These are phyloP conservation scores for Kazachstania taianensis DNA, from an alignment of 805 yeast species.

Conservation along the genomic window DNA sequence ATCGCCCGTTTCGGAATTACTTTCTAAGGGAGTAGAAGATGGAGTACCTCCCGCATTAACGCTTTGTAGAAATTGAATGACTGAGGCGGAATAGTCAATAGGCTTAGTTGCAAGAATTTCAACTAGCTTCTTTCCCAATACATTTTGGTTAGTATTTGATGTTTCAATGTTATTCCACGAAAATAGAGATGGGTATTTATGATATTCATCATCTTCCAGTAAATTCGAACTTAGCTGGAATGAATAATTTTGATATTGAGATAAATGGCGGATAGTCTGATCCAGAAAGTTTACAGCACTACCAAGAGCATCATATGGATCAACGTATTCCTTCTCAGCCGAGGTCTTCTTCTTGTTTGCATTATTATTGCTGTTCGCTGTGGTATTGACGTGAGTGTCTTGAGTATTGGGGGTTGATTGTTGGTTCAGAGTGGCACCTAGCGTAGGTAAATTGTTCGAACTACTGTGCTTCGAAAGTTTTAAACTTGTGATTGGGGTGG, in stretches of 20 bases:
- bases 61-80: constrained; percentile 24
- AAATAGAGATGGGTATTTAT: constrained; percentile 38
- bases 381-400: not conserved
- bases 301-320: constrained; percentile 37
- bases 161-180: constrained; percentile 34
- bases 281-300: constrained; percentile 40
- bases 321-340: constrained; percentile 32
- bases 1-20: constrained; percentile 9
- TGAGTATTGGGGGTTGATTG: not conserved
- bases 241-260: constrained; percentile 28
- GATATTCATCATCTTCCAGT: constrained; percentile 22
- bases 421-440: constrained; percentile 15
- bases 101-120: constrained; percentile 30
- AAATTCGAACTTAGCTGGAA: constrained; percentile 32
- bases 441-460: constrained; percentile 20
- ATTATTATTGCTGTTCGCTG: constrained; percentile 13
- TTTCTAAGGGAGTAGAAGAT: constrained; percentile 14
- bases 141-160: constrained; percentile 27
- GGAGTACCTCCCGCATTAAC: constrained; percentile 15
- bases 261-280: constrained; percentile 35
- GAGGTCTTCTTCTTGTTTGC: constrained; percentile 20
- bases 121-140: constrained; percentile 27
- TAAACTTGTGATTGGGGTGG: constrained; percentile 21
- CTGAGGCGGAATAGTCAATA: constrained; percentile 24
- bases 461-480: constrained; percentile 19